Base-by-base conservation (phyloP, 1,284 basidiomycete species). In the Marasmius fiardii region DNA sequence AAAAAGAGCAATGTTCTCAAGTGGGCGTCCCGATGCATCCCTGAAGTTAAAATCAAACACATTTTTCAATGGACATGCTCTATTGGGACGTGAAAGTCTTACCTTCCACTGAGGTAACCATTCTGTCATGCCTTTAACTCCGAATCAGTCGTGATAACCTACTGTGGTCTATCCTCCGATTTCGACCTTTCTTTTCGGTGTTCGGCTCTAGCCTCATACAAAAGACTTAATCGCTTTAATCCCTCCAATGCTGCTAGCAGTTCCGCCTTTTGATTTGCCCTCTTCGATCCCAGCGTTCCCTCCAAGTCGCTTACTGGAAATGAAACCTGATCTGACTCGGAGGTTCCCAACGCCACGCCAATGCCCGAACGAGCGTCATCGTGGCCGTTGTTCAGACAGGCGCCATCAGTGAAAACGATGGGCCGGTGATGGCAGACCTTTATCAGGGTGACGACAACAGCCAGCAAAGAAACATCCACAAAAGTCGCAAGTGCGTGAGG, bases 341-440 rank as follows among this genome's bases (percentile, higher is more conserved):
- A 4, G 5, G 21, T 23, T 23, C 50, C 50, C 24, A 43, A 20
- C 24, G 39, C 51, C 8, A 51, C 48, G 18, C 53, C 56, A 3
- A 58, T 45, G 4, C 56, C 56, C 16, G 56, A 18, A 11, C 28
- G 23, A 7, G 53, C 47, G 16, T 24, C 41, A 2, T 23, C 3
- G 11, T 23, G 37, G 11, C 57, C 57, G 33, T 55, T 58, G n/a
- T 39, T 37, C 7, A 50, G 44, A 51, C 57, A 58, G 16, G 57
- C 53, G 3, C 57, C 57, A 43, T 58, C 53, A 6, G 53, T 51
- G 35, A 55, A 58, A 11, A 55, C 35, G 37, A 58, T 24, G 6
- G 31, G 26, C 11, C 21, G 50, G 34, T 58, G 37, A 23, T 55
- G 57, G 31, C 57, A 58, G 4, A 18, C 10, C 34, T 10, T 4